A percentile compares a stretch with the other conserved stretches of the same genome.
phyloP scores from a whole-genome alignment of 2,329 filamentous ascomycete genomes.

The Phialemoniopsis sp. region DNA sequence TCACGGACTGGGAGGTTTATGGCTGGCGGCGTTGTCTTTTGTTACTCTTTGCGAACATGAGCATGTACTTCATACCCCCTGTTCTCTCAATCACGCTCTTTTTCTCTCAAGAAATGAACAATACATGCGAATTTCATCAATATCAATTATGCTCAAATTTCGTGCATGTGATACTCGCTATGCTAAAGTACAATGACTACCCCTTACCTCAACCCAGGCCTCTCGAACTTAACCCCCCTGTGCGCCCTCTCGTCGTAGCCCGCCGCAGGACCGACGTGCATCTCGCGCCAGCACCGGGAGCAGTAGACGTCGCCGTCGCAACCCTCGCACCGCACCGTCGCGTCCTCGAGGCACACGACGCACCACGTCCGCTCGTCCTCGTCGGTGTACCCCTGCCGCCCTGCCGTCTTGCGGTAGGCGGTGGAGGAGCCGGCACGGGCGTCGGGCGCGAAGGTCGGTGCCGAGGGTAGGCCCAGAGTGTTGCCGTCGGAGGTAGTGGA shows the following conservation, averaged over 20 bases:
- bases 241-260: conserved; percentile 69
- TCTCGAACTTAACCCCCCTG: conserved; percentile 56
- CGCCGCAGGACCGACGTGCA: conserved; percentile 66
- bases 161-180: too few relatives aligned
- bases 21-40: too few relatives aligned
- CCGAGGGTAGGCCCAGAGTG: conserved; percentile 40
- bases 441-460: conserved; percentile 43
- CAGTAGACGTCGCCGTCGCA: conserved; percentile 75
- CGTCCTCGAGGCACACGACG: conserved; percentile 77
- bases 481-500: conserved; percentile 18
- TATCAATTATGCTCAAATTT: too few relatives aligned
- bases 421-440: conserved; percentile 21
- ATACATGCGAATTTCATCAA: too few relatives aligned
- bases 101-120: too few relatives aligned
- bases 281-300: conserved; percentile 73
- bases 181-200: too few relatives aligned
- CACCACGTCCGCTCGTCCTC: conserved; percentile 77
- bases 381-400: conserved; percentile 50
- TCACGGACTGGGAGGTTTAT: too few relatives aligned
- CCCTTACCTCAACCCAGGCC: conserved; percentile 3
- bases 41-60: too few relatives aligned
- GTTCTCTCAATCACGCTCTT: too few relatives aligned
- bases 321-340: conserved; percentile 65
- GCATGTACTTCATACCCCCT: too few relatives aligned
- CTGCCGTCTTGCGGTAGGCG: conserved; percentile 16